Conservation (phyloP, 345 rosid genomes). For the Eucalyptus erythrocorys region DNA sequence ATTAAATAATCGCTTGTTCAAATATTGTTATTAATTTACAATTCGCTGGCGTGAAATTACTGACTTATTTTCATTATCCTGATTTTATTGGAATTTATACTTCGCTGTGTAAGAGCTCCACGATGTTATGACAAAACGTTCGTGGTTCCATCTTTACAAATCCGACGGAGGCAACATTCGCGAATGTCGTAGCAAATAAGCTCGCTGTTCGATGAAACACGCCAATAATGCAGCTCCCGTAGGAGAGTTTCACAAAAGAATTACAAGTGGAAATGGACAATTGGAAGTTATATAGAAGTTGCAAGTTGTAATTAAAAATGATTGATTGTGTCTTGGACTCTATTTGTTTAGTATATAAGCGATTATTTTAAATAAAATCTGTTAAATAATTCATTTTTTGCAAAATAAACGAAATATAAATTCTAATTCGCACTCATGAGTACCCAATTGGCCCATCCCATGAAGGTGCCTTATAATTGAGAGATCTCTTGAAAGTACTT, state of each 20-base stretch:
- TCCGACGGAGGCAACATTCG: not conserved
- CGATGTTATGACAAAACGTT: not conserved
- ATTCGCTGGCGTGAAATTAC: not conserved
- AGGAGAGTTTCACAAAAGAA: not conserved
- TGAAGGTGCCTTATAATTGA: not conserved
- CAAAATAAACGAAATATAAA: fast-evolving
- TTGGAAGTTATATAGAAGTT: not conserved
- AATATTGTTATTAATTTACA: not conserved
- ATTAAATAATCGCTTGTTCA: not conserved
- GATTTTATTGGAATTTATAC: not conserved
- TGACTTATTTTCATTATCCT: not conserved
- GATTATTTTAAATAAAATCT: fast-evolving
- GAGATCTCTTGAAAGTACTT: not conserved
- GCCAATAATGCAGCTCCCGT: not conserved
- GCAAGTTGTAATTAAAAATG: not conserved
- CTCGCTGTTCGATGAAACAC: not conserved
- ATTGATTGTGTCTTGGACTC: not conserved
- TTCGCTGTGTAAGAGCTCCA: not conserved
- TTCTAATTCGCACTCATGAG: fast-evolving
- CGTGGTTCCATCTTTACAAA: not conserved
- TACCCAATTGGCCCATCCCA: not conserved
- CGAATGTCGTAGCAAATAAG: not conserved
- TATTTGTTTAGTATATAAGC: not conserved
- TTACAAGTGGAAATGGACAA: not conserved
- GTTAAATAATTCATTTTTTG: fast-evolving